phyloP scores from a whole-genome alignment of 2,329 filamentous ascomycete species.

The Cadophora sp. region DNA sequence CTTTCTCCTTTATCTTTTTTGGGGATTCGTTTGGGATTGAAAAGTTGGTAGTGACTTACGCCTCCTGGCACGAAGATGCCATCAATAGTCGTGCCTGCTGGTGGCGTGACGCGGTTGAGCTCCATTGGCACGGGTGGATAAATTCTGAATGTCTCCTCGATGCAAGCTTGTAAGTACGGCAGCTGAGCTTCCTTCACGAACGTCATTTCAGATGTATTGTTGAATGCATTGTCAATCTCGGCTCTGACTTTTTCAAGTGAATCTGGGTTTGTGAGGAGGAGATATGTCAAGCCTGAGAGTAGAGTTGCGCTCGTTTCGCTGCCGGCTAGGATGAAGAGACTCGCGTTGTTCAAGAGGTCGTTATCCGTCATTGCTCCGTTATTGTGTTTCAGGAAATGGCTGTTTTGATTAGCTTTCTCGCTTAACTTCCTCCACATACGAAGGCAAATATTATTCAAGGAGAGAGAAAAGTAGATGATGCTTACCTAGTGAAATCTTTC shows the following conservation, averaged over 20 bases:
- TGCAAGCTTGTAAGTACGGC: conserved; percentile 49
- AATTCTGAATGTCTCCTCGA: conserved; percentile 52
- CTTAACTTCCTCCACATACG: neutral
- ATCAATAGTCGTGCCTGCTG: conserved; percentile 27
- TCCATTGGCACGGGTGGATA: conserved; percentile 44
- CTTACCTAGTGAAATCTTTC: conserved; percentile 17
- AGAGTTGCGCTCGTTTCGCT: conserved; percentile 33
- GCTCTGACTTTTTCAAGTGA: conserved; percentile 44
- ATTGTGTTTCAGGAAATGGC: conserved; percentile 10
- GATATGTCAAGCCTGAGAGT: conserved; percentile 27
- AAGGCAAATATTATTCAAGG: neutral
- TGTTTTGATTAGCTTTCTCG: neutral
- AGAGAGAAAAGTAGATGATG: neutral
- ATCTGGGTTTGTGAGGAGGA: conserved; percentile 44
- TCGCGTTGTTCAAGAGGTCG: conserved; percentile 7
- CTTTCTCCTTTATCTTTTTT: too few species aligned
- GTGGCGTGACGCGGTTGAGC: conserved; percentile 27
- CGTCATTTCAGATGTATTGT: conserved; percentile 49
- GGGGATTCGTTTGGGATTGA: too few species aligned
- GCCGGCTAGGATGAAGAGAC: conserved; percentile 30
- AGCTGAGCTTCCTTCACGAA: conserved; percentile 43
- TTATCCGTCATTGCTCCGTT: conserved; percentile 1
- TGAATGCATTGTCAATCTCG: conserved; percentile 51
- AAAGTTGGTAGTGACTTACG: conserved; percentile 11
- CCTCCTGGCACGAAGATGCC: conserved; percentile 28